phyloP scores from a whole-genome alignment of 73 alveolate genomes.

The Tetrahymena borealis region DNA sequence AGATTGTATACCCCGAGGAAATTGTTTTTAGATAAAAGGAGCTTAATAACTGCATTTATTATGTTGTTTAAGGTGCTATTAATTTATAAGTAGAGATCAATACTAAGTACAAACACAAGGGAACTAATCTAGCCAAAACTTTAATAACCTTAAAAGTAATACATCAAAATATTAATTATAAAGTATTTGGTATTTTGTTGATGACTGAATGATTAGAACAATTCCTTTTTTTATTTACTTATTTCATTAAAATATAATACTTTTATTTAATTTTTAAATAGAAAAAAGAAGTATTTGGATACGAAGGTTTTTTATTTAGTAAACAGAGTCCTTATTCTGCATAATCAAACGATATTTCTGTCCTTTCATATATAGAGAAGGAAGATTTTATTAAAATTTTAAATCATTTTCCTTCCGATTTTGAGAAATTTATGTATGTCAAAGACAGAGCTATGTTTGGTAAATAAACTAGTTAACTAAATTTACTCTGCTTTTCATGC shows the following conservation, averaged over 20 bases:
- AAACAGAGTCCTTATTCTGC: background rate
- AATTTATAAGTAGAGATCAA: background rate
- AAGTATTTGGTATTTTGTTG: background rate
- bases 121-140: too few relatives aligned
- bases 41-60: background rate
- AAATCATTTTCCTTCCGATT: background rate
- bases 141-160: too few relatives aligned
- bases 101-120: too few relatives aligned
- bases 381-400: background rate
- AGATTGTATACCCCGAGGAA: background rate
- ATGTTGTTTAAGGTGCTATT: background rate
- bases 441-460: too few relatives aligned
- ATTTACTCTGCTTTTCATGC: background rate
- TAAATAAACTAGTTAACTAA: background rate
- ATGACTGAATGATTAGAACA: background rate
- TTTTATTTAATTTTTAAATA: background rate
- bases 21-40: background rate
- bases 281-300: background rate
- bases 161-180: background rate
- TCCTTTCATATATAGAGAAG: background rate
- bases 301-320: background rate
- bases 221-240: background rate
- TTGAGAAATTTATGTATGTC: background rate
- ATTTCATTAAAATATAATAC: background rate
- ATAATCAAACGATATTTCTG: background rate